Conservation (phyloP, 768 basidiomycete genomes). For the Grammothele lineata region DNA sequence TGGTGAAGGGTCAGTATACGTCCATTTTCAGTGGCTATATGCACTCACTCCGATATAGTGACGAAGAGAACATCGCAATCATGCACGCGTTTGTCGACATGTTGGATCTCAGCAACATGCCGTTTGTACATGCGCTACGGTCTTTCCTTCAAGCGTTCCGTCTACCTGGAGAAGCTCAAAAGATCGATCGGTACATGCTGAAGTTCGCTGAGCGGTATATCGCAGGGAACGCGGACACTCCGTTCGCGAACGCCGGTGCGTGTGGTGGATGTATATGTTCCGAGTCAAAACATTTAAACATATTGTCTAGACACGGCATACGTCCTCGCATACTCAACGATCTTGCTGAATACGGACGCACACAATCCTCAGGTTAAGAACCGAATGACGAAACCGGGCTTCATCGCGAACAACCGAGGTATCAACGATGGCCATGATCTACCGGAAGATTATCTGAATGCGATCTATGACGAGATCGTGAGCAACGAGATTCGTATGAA, state of each 20-base stretch:
- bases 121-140: slow-evolving; percentile 88
- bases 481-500: slow-evolving; percentile 97
- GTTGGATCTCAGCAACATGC: slow-evolving; percentile 76
- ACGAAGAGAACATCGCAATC: slow-evolving; percentile 82
- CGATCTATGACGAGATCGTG: slow-evolving; percentile 88
- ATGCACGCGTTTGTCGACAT: slow-evolving; percentile 98
- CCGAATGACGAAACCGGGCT: slow-evolving; percentile 90
- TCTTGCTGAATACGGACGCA: slow-evolving; percentile 96
- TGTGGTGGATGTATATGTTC: not conserved
- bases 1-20: slow-evolving; percentile 82
- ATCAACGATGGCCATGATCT: slow-evolving; percentile 91
- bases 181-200: slow-evolving; percentile 98
- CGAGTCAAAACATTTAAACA: not conserved
- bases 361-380: slow-evolving; percentile 93
- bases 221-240: slow-evolving; percentile 76
- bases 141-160: slow-evolving; percentile 93
- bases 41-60: slow-evolving; percentile 61
- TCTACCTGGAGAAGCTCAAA: slow-evolving; percentile 94
- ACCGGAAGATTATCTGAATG: slow-evolving; percentile 75
- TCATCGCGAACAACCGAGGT: slow-evolving; percentile 92
- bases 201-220: slow-evolving; percentile 98
- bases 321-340: slow-evolving; percentile 90
- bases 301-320: slow-evolving; percentile 75
- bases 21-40: not conserved
- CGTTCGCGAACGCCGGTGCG: slow-evolving; percentile 92